Evolutionary conservation across 2,329 filamentous ascomycete genomes (phyloP), one percentile per base, ranked within the genome.

Genomic region (Tetracladium maxilliforme): DNA sequence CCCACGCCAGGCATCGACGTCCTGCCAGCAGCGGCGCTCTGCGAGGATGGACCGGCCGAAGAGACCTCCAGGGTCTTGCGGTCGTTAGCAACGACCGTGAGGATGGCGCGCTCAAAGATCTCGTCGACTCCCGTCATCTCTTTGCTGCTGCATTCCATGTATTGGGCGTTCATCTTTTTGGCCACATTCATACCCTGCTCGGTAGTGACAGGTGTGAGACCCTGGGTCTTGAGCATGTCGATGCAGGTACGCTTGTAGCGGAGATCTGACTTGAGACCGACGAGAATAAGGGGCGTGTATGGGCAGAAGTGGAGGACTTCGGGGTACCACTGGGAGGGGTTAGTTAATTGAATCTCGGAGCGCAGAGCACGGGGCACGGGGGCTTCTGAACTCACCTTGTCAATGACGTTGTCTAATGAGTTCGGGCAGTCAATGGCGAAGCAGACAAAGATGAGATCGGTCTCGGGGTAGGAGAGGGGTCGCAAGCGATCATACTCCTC

Each of bases 401-500:
- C 90, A 61, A 95, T 77, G 30, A 98, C 87, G 53, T 98, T 98
- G 48, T 98, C 90, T 26, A 98, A 64, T 6, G 87, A 95, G 52
- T 93, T 94, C 18, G 90, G 90, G 52, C 90, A 98, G 56, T 98
- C 90, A 45, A 98, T 94, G 36, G 90, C 90, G 52, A 98, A 98
- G 64, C 90, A 98, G 39, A 98, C 90, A 51, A 98, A 95, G 31
- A 98, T 75, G 17, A 98, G 67, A 51, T 98, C 90, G 9, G 90
- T 98, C 56, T 98, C 90, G 4, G 90, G 90, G 56, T 98, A 98
- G 22, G 87, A 95, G 25, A 98, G 71, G 22, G 90, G 90, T 39
- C 90, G 76, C 47, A 98, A 64, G 42, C 90, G 76, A 61, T 98
- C 90, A 51, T 98, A 98, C 57, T 95, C 90, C 54, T 98, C 90